Percentiles rank a stretch among this genome's conserved stretches.
phyloP scores from a whole-genome alignment of 805 yeast species.

The Suhomyces tanzawaensis region DNA sequence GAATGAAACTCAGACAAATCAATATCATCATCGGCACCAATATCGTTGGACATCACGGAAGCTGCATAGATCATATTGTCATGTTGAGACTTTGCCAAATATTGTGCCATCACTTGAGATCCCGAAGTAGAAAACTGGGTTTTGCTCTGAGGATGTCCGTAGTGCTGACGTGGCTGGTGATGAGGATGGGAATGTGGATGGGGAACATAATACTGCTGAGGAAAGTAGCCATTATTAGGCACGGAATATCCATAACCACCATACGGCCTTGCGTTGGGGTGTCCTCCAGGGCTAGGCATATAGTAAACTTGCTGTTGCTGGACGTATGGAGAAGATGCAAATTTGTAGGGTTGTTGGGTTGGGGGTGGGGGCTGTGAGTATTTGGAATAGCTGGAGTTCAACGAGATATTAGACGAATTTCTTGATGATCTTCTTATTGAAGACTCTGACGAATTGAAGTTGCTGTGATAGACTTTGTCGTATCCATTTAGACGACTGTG shows the following conservation, averaged over 20 bases:
- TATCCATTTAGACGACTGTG: constrained; percentile 14
- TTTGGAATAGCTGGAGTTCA: constrained; percentile 13
- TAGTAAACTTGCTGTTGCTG: constrained; percentile 13
- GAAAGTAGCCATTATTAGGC: constrained; percentile 10
- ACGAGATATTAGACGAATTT: constrained; percentile 19
- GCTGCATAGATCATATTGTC: constrained; percentile 51
- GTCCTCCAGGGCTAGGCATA: constrained; percentile 7
- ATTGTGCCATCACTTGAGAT: constrained; percentile 76
- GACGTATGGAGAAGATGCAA: constrained; percentile 7
- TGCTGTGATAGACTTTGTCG: constrained; percentile 14
- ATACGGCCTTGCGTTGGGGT: background rate
- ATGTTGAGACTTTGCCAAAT: constrained; percentile 69
- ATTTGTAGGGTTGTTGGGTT: constrained; percentile 8
- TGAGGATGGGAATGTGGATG: constrained; percentile 9
- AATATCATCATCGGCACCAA: constrained; percentile 16
- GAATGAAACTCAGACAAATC: constrained; percentile 1
- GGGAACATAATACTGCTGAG: constrained; percentile 7
- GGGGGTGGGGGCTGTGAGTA: constrained; percentile 13
- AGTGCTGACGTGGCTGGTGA: constrained; percentile 1
- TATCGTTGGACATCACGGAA: constrained; percentile 19
- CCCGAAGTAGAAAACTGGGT: constrained; percentile 41
- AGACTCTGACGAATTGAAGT: constrained; percentile 22
- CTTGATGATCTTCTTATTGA: constrained; percentile 16
- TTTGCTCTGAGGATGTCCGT: constrained; percentile 10
- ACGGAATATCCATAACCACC: background rate